phyloP scores from a whole-genome alignment of 495 filamentous ascomycete genomes.

The Amphirosellinia nigrospora region DNA sequence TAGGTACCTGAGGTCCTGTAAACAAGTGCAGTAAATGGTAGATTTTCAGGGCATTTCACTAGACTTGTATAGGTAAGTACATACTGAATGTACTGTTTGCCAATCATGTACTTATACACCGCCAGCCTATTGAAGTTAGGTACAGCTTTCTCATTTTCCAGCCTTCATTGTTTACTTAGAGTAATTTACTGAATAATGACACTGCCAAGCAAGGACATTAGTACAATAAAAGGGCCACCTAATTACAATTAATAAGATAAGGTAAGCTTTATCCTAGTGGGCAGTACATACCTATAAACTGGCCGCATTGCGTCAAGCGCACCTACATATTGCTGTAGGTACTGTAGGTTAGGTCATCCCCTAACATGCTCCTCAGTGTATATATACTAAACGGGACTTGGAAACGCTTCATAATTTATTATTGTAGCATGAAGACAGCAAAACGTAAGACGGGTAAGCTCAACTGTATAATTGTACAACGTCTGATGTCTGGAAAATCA shows the following conservation, averaged over 20 bases:
- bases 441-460: slow-evolving; percentile 9
- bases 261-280: neutral
- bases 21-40: no score
- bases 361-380: neutral
- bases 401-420: neutral
- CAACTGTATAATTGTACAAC: neutral
- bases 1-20: no score
- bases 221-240: neutral
- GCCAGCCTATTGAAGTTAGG: neutral
- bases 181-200: slow-evolving; percentile 15
- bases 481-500: slow-evolving; percentile 9
- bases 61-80: neutral
- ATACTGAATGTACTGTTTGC: neutral
- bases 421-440: neutral
- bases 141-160: neutral
- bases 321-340: no score
- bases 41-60: neutral
- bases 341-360: neutral
- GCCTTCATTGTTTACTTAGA: neutral
- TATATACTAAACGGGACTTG: neutral
- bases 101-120: slow-evolving; percentile 10
- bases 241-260: neutral
- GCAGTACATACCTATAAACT: neutral
- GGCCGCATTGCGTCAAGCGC: slow-evolving; percentile 1
- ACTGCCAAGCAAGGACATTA: neutral